A percentile compares a stretch with the other conserved stretches of the same genome.
These are phyloP conservation scores for Ascochyta fabae DNA, from an alignment of 2,329 filamentous ascomycete species.

Conservation along the genomic window DNA sequence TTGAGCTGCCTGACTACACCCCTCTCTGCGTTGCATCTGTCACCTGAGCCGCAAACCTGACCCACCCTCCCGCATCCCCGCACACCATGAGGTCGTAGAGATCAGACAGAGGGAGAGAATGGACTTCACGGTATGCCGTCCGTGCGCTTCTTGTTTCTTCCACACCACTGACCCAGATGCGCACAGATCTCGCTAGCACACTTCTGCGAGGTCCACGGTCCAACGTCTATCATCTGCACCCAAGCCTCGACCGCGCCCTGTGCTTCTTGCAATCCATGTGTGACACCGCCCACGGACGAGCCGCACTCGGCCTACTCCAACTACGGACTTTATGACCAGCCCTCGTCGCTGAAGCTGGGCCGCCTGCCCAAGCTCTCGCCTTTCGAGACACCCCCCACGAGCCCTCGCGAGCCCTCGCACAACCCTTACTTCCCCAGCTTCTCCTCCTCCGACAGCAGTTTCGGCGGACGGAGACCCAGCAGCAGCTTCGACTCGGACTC, in stretches of 20 bases:
- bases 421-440: conserved; percentile 60
- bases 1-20: conserved; percentile 6
- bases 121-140: conserved; percentile 49
- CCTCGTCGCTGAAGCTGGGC: conserved; percentile 41
- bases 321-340: conserved; percentile 45
- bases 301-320: conserved; percentile 40
- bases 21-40: conserved; percentile 34
- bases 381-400: conserved; percentile 51
- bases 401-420: conserved; percentile 47
- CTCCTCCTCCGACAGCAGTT: conserved; percentile 38
- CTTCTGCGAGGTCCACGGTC: conserved; percentile 68
- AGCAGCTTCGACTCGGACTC: conserved; percentile 54
- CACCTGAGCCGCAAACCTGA: conserved; percentile 44
- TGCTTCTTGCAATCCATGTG: conserved; percentile 58
- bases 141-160: not conserved
- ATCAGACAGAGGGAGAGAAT: conserved; percentile 39
- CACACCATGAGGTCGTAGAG: conserved; percentile 43
- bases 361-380: conserved; percentile 45
- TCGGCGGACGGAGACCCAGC: conserved; percentile 42
- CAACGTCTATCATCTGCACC: conserved; percentile 67
- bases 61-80: conserved; percentile 31
- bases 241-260: conserved; percentile 64
- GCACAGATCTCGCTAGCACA: conserved; percentile 65
- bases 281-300: conserved; percentile 51
- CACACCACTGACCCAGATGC: conserved; percentile 26